Percentiles rank a stretch among this genome's conserved stretches.
These are phyloP conservation scores for Piloderma croceum DNA, from an alignment of 768 basidiomycete species.

Conservation along the genomic window DNA sequence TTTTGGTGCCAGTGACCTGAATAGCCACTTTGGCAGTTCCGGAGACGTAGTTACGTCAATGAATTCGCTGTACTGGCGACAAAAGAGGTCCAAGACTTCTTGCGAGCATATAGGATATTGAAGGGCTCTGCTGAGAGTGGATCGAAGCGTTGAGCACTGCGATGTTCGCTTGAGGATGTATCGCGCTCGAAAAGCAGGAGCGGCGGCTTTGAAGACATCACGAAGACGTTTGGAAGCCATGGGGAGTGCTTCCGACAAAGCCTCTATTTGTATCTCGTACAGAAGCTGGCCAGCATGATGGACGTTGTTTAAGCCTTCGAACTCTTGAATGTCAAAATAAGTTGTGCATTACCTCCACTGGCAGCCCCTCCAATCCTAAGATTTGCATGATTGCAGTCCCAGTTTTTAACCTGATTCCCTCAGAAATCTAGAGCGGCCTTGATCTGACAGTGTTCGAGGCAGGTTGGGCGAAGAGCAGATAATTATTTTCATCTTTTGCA, in stretches of 20 bases:
- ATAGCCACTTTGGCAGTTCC: conserved; percentile 63
- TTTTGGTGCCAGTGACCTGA: conserved; percentile 43
- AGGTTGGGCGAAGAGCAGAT: too few species aligned
- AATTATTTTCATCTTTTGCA: too few species aligned
- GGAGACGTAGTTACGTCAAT: conserved; percentile 17
- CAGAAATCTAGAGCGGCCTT: too few species aligned
- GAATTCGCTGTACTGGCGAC: conserved; percentile 15
- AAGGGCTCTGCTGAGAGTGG: conserved; percentile 44
- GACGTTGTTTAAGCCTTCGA: too few species aligned
- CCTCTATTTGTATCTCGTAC: conserved; percentile 69
- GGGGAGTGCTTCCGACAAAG: conserved; percentile 62
- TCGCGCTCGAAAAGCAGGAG: conserved; percentile 54
- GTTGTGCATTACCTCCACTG: too few species aligned
- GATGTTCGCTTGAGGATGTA: conserved; percentile 50
- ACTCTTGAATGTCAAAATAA: too few species aligned
- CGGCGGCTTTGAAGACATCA: conserved; percentile 48
- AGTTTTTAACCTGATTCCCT: too few species aligned
- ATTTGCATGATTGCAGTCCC: too few species aligned
- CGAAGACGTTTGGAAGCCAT: conserved; percentile 48
- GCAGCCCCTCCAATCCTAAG: too few species aligned
- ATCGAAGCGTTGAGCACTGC: conserved; percentile 51
- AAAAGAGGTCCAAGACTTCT: conserved; percentile 33
- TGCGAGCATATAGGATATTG: conserved; percentile 33
- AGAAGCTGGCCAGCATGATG: too few species aligned
- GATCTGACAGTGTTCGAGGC: too few species aligned